Evolutionary conservation across 257 asterid species (phyloP).

Genomic region (Solanum gandarillasii): DNA sequence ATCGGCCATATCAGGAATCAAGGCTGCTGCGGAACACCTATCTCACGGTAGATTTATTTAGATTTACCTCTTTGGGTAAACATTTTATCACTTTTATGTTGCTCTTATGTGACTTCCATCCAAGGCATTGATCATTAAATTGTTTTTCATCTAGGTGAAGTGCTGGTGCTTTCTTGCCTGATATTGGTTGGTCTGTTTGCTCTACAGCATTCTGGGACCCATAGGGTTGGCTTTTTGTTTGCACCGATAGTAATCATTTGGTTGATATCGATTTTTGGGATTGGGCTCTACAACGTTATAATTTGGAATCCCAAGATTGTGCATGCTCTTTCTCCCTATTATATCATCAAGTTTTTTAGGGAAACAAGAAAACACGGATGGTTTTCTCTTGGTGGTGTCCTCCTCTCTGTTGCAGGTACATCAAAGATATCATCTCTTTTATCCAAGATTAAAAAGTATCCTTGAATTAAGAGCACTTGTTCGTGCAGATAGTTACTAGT

Average conservation of each 20-base stretch:
- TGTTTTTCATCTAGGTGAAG: neutral
- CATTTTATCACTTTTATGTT: neutral
- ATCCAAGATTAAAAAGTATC: neutral
- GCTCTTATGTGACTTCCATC: neutral
- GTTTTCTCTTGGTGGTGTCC: constrained; percentile 30
- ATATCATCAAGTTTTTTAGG: constrained; percentile 24
- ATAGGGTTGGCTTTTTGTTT: constrained; percentile 25
- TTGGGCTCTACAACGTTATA: constrained; percentile 26
- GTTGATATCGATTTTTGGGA: constrained; percentile 26
- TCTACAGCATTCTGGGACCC: constrained; percentile 34
- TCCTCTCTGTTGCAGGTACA: constrained; percentile 30
- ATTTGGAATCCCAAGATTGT: constrained; percentile 26
- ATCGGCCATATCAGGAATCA: constrained; percentile 49
- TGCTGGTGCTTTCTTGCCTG: neutral
- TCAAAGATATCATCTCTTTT: neutral
- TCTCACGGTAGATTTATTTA: constrained; percentile 23
- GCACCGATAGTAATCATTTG: constrained; percentile 28
- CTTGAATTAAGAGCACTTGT: neutral
- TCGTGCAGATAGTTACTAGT: neutral
- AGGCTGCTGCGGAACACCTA: constrained; percentile 24
- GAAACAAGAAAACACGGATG: constrained; percentile 25
- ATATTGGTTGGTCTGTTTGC: constrained; percentile 15
- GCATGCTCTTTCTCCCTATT: constrained; percentile 30
- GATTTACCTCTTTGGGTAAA: constrained; percentile 1
- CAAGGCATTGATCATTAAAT: neutral